Percentiles rank a stretch among this genome's conserved stretches.
phyloP scores from a whole-genome alignment of 306 rosid genomes.

The Astragalus membranaceus region DNA sequence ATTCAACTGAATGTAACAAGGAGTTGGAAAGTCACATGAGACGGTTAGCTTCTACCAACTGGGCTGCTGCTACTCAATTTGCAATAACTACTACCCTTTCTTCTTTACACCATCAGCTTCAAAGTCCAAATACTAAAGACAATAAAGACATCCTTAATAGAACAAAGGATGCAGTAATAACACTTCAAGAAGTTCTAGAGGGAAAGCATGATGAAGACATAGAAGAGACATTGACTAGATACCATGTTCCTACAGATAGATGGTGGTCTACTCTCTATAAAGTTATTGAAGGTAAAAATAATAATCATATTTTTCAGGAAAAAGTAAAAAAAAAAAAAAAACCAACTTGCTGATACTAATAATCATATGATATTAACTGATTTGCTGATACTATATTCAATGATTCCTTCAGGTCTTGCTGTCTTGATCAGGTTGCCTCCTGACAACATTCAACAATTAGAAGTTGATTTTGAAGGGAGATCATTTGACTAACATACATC shows the following conservation, averaged over 20 bases:
- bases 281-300: conserved; percentile 52
- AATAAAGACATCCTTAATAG: conserved; percentile 30
- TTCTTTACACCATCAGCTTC: conserved; percentile 51
- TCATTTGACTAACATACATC: conserved; percentile 3
- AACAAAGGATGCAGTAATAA: conserved; percentile 63
- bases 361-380: neutral
- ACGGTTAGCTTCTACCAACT: conserved; percentile 35
- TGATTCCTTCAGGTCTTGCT: conserved; percentile 40
- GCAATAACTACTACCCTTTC: conserved; percentile 48
- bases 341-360: neutral
- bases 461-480: conserved; percentile 32
- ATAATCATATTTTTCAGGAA: neutral
- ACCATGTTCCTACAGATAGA: conserved; percentile 36
- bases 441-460: conserved; percentile 30
- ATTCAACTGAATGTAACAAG: conserved; percentile 14
- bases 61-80: conserved; percentile 50
- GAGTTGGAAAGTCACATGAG: conserved; percentile 21
- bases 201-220: conserved; percentile 56
- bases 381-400: neutral
- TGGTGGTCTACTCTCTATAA: conserved; percentile 71
- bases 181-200: conserved; percentile 60
- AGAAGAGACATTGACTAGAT: conserved; percentile 31
- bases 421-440: conserved; percentile 44
- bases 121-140: conserved; percentile 26
- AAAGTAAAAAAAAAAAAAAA: no score